phyloP scores from a whole-genome alignment of 2,329 filamentous ascomycete genomes.

The Teratosphaeria nubilosa region DNA sequence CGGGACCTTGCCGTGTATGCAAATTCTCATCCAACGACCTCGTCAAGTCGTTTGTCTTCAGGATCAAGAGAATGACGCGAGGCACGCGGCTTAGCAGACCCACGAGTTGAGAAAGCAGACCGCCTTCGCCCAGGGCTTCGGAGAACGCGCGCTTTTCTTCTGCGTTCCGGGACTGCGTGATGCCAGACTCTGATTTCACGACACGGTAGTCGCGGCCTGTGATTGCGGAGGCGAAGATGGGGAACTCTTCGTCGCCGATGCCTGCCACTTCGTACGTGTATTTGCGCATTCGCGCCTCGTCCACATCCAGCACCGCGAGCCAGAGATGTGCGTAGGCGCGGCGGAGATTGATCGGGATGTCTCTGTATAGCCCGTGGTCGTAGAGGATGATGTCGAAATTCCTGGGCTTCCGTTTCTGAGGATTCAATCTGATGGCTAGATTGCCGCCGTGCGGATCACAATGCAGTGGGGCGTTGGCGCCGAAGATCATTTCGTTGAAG shows the following conservation, averaged over 20 bases:
- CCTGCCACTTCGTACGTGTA: constrained; percentile 85
- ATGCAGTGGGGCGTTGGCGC: constrained; percentile 75
- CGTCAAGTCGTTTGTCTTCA: constrained; percentile 97
- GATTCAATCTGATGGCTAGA: constrained; percentile 77
- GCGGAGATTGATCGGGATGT: constrained; percentile 69
- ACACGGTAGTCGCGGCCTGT: constrained; percentile 85
- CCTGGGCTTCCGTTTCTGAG: constrained; percentile 42
- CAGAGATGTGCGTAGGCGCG: constrained; percentile 93
- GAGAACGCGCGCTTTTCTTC: constrained; percentile 83
- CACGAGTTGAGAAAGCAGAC: constrained; percentile 74
- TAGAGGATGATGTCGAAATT: constrained; percentile 97
- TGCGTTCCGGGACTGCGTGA: constrained; percentile 51
- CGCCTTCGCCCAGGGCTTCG: constrained; percentile 69
- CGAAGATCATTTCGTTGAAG: constrained; percentile 99
- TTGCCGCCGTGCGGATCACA: constrained; percentile 97
- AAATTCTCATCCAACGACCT: constrained; percentile 86
- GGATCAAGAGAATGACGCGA: constrained; percentile 81
- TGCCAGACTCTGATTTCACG: constrained; percentile 46
- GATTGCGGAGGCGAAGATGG: constrained; percentile 90
- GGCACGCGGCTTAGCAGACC: constrained; percentile 82
- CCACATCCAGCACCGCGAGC: constrained; percentile 87
- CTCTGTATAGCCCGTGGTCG: constrained; percentile 91
- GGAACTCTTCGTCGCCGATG: constrained; percentile 81
- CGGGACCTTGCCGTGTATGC: constrained; percentile 57
- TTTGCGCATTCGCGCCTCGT: constrained; percentile 74